phyloP scores from a whole-genome alignment of 2,329 filamentous ascomycete genomes.

The Colletotrichum costaricense region DNA sequence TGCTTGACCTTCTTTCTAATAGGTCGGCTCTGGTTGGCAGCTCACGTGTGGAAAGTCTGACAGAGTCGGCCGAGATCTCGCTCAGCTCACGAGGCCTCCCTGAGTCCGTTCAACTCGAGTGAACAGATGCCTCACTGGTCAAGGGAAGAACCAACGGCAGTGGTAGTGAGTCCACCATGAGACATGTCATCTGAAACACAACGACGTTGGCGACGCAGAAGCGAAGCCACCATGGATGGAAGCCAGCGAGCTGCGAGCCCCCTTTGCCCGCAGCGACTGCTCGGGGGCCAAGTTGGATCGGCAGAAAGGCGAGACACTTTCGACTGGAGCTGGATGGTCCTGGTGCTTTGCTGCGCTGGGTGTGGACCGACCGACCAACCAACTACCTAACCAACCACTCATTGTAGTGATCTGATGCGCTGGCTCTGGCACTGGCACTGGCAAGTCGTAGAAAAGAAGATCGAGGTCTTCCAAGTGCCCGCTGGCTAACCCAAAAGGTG shows the following conservation, averaged over 20 bases:
- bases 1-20: background rate
- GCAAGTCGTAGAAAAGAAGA: background rate
- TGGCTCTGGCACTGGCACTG: background rate
- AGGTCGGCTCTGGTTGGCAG: background rate
- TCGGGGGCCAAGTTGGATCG: conserved; percentile 1
- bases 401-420: background rate
- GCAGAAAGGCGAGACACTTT: background rate
- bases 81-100: background rate
- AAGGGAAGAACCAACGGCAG: background rate
- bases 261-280: background rate
- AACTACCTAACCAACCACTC: background rate
- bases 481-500: background rate
- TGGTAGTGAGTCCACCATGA: background rate
- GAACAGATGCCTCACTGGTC: background rate
- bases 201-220: background rate
- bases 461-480: background rate
- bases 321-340: background rate
- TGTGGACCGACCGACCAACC: background rate
- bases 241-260: background rate
- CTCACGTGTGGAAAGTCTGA: background rate
- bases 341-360: background rate
- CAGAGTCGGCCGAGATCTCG: background rate
- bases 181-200: conserved; percentile 5
- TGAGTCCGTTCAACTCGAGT: too few relatives aligned
- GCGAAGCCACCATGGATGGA: background rate